Base-by-base conservation (phyloP, 371 early-diverging fungal species). In the Batkoa obscura region DNA sequence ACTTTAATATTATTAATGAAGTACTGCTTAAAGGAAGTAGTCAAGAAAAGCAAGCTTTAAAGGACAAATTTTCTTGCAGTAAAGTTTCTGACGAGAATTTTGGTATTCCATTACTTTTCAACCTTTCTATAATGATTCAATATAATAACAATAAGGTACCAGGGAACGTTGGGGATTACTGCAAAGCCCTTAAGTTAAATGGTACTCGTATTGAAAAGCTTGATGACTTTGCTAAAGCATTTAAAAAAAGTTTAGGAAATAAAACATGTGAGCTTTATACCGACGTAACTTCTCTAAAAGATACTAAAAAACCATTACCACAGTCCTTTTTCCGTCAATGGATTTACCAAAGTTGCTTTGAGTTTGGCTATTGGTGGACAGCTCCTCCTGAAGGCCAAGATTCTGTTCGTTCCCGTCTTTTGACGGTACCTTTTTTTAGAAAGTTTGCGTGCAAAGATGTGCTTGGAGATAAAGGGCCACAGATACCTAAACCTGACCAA, bases 341-440 rank as follows among this genome's bases (percentile, higher is more conserved):
- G 82, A 59, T 68, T 17, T 79, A 72, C 66, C 82, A 84, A 58
- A 67, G 69, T 1, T 84, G 85, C 61, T 79, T 73, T 34, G 76
- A 84, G 62, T 83, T 76, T 50, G 83, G 76, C 9, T 82, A 72
- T 60, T 76, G 74, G 71, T 78, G 78, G 65, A 69, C 68, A 5
- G 73, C 70, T 3, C 23, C 32, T 12, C 66, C 64, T 8, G 52
- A 55, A 17, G 17, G 5, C 65, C 65, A 23, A 61, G 15, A 35
- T 15, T 13, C 36, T 8, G 35, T 47, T 45, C 5, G 32, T 12
- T 55, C 42, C 30, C 31, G 43, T 35, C 31, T 30, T 23, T 8
- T 10, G 1, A 15, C 6, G 6, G 8, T 15, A 45, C 15, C 12
- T 6, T 45, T 13, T 13, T 45, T 45, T 23, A 13, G 23, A 45